Conservation (phyloP, 2,329 filamentous ascomycete species). For the Penicillium verrucosum region DNA sequence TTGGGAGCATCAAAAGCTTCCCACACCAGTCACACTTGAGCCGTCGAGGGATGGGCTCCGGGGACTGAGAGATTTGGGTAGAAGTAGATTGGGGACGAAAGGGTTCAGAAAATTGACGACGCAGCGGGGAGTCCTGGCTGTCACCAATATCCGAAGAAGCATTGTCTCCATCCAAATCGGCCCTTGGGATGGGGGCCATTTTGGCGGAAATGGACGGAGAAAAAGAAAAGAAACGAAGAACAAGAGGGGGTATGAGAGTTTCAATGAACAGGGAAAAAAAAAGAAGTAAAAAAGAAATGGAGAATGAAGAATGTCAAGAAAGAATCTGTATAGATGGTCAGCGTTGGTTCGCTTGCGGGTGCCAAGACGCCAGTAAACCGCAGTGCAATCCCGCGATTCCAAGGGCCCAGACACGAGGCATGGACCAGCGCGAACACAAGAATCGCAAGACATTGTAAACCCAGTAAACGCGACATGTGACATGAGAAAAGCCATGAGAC, state of each 20-base stretch:
- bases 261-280: neutral
- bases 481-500: constrained; percentile 4
- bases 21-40: constrained; percentile 39
- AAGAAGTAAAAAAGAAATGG: constrained; percentile 2
- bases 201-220: constrained; percentile 1
- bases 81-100: constrained; percentile 34
- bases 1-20: constrained; percentile 30
- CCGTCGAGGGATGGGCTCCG: constrained; percentile 25
- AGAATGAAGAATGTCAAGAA: constrained; percentile 8
- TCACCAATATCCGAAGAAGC: constrained; percentile 37
- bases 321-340: constrained; percentile 31
- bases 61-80: constrained; percentile 35
- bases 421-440: constrained; percentile 7
- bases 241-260: constrained; percentile 1
- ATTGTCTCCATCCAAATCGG: constrained; percentile 35
- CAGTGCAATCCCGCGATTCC: constrained; percentile 13
- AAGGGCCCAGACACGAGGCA: constrained; percentile 9
- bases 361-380: constrained; percentile 32
- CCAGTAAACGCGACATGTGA: neutral
- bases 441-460: neutral
- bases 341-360: constrained; percentile 35
- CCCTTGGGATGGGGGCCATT: constrained; percentile 36
- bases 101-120: constrained; percentile 41
- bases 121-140: constrained; percentile 37
- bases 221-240: constrained; percentile 1